Percentiles rank a stretch among this genome's conserved stretches.
phyloP scores from a whole-genome alignment of 208 protist genomes.

The Lotmaria passim region DNA sequence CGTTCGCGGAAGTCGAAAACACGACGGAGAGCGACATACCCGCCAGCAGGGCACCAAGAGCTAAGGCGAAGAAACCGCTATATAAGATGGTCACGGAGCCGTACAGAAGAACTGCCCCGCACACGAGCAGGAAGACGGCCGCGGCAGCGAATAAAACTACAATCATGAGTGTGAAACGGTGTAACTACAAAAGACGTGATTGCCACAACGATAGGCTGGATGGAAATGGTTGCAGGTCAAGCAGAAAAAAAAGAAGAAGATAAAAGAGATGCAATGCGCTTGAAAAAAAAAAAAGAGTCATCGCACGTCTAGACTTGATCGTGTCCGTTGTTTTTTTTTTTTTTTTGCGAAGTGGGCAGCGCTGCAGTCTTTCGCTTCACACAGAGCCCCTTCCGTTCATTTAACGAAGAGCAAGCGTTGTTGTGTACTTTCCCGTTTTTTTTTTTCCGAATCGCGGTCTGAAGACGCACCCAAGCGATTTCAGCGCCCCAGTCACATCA shows the following conservation, averaged over 20 bases:
- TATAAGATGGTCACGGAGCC: conserved; percentile 47
- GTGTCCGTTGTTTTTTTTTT: too few relatives aligned
- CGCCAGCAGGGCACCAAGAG: conserved; percentile 48
- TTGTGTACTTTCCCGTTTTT: too few relatives aligned
- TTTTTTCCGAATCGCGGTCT: too few relatives aligned
- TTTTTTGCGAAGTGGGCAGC: too few relatives aligned
- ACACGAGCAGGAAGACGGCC: conserved; percentile 29
- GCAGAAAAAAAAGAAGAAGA: conserved; percentile 31
- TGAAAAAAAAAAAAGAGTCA: background rate
- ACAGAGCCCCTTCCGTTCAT: too few relatives aligned
- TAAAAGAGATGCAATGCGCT: conserved; percentile 19
- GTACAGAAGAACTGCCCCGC: conserved; percentile 32
- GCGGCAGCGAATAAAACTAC: conserved; percentile 19
- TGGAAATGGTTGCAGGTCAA: conserved; percentile 10
- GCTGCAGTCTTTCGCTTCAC: too few relatives aligned
- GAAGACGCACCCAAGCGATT: too few relatives aligned
- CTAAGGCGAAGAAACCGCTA: conserved; percentile 51
- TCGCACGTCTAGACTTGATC: too few relatives aligned
- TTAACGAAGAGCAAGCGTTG: too few relatives aligned
- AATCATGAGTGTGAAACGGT: background rate
- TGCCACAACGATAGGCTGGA: too few relatives aligned
- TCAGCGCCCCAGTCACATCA: too few relatives aligned
- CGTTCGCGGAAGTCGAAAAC: conserved; percentile 46
- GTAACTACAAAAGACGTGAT: background rate
- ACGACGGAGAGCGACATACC: conserved; percentile 47